Base-by-base conservation (phyloP, 352 stramenopile genomes). In the Globisporangium recalcitrans region DNA sequence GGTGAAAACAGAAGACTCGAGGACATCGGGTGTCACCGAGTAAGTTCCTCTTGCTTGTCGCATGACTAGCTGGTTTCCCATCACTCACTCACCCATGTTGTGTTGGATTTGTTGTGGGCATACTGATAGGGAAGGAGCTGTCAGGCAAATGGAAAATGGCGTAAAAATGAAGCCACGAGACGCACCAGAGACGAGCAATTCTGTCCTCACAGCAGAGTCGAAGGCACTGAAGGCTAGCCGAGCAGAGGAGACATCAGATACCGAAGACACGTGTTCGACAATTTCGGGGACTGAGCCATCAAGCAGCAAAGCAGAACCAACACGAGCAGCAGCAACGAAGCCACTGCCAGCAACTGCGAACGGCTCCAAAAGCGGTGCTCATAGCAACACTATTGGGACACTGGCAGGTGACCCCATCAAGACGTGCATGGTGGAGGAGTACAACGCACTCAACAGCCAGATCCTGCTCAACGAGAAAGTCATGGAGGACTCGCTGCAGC, bases 381-480 rank as follows among this genome's bases (percentile, higher is more conserved):
- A n/a, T n/a, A n/a, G n/a, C n/a, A n/a, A n/a, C n/a, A n/a, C n/a
- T 27, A 26, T 38, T 24, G 16, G 34, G 22, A 26, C 36, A 19
- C 7, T 40, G 6, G 22, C 38, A 16, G 44, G 26, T 9, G 65
- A 75, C 54, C 38, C 57, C 14, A 60, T 68, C 57, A 48, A 48
- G 32, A 21, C n/a, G 9, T 31, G 31, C 8, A 55, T 77, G 42
- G 52, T 56, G 21, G 62, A 71, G 22, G 55, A 65, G 13, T 81
- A 81, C 63, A 71, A 65, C 26, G 52, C 72, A 48, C 60, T 76
- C 38, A 80, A 80, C 47, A 60, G 78, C 26, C 60, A 75, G 56
- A 75, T 71, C 42, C 62, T 74, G 52, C 62, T 79, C 36, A 82
- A 85, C 58, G 69, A 84, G 60, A 69, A 55, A 21, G 70, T 64